phyloP scores from a whole-genome alignment of 306 rosid species.

The Trifolium pratense region DNA sequence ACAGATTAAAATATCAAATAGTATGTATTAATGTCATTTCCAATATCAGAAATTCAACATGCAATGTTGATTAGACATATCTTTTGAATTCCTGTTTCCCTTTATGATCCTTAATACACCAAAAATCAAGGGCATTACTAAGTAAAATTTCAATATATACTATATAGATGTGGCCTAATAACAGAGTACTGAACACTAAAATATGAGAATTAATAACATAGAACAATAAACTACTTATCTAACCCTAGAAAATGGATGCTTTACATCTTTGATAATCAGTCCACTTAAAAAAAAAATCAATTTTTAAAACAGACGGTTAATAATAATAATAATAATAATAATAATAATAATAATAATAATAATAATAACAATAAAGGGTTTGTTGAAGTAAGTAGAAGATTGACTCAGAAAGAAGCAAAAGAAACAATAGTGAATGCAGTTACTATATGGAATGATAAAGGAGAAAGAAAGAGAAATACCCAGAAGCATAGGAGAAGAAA shows the following conservation, averaged over 20 bases:
- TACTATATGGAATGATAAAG: neutral
- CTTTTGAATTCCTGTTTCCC: neutral
- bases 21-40: conserved; percentile 5
- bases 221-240: conserved; percentile 21
- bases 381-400: neutral
- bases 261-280: neutral
- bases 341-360: no score
- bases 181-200: no score
- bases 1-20: neutral
- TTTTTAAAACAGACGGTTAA: no score
- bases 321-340: no score
- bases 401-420: conserved; percentile 5
- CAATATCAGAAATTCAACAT: conserved; percentile 3
- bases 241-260: conserved; percentile 3
- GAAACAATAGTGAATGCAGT: conserved; percentile 10
- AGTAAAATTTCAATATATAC: conserved; percentile 10
- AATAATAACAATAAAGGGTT: no score
- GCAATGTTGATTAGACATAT: neutral
- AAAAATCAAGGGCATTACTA: neutral
- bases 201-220: neutral
- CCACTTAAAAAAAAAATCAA: conserved; percentile 13
- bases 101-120: neutral
- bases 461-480: conserved; percentile 28
- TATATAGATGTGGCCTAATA: no score
- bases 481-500: conserved; percentile 28